phyloP scores from a whole-genome alignment of 2,329 filamentous ascomycete genomes.

The Akanthomyces dipterigenus region DNA sequence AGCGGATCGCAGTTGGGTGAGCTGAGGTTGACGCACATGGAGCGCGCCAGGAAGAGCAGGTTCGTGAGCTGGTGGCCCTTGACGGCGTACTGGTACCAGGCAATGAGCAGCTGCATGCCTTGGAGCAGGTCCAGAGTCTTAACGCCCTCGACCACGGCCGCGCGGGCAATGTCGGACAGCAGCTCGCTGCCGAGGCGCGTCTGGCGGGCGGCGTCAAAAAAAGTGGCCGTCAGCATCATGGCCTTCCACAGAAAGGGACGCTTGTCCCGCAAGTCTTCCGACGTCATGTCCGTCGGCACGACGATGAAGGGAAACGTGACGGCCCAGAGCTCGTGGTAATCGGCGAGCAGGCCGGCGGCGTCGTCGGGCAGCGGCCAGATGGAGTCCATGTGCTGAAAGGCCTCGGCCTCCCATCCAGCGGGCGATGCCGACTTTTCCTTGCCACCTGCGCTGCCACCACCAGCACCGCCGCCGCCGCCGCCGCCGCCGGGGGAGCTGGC shows the following conservation, averaged over 20 bases:
- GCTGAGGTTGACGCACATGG: slow-evolving; percentile 37
- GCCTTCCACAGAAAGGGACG: slow-evolving; percentile 44
- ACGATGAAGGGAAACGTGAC: slow-evolving; percentile 40
- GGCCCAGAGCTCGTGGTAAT: slow-evolving; percentile 28
- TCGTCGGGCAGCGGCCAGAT: slow-evolving; percentile 37
- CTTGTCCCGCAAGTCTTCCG: slow-evolving; percentile 29
- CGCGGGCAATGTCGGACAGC: slow-evolving; percentile 35
- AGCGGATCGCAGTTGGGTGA: slow-evolving; percentile 25
- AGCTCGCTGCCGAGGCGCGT: slow-evolving; percentile 36
- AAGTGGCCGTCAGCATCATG: slow-evolving; percentile 37
- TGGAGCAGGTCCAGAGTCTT: slow-evolving; percentile 42
- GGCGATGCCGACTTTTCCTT: slow-evolving; percentile 4
- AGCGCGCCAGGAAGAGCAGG: slow-evolving; percentile 40
- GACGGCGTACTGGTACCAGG: slow-evolving; percentile 43
- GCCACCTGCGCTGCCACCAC: too few species aligned
- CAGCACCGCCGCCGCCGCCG: neutral
- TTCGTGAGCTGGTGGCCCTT: slow-evolving; percentile 45
- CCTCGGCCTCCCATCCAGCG: slow-evolving; percentile 17
- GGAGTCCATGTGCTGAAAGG: slow-evolving; percentile 21
- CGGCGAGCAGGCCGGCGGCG: slow-evolving; percentile 31
- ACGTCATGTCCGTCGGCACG: slow-evolving; percentile 29
- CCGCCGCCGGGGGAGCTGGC: neutral
- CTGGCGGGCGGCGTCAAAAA: slow-evolving; percentile 38
- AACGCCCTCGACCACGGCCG: slow-evolving; percentile 33
- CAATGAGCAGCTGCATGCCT: slow-evolving; percentile 37